These are phyloP conservation scores for Podila epicladia DNA, from an alignment of 192 early-diverging fungal genomes.

Conservation along the genomic window DNA sequence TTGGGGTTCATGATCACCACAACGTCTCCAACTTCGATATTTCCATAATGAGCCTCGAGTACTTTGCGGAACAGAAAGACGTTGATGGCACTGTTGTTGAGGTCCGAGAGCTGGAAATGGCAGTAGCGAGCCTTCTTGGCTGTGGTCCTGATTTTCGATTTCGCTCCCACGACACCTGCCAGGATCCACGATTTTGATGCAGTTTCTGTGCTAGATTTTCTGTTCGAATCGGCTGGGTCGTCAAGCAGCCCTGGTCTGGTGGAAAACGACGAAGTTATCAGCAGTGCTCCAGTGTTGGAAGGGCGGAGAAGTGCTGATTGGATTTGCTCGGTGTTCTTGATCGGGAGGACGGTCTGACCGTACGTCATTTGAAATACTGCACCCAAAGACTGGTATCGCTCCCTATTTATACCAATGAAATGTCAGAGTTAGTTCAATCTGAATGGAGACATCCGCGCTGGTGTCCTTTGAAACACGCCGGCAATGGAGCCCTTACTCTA, in stretches of 20 bases:
- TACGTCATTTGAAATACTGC: background rate
- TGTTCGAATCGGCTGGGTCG: background rate
- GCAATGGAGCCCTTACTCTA: conserved; percentile 14
- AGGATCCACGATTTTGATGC: conserved; percentile 15
- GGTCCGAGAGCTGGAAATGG: conserved; percentile 36
- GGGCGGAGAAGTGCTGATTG: background rate
- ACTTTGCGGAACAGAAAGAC: conserved; percentile 40
- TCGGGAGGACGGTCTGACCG: background rate
- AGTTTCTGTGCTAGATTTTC: background rate
- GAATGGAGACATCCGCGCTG: background rate
- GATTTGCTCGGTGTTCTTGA: background rate
- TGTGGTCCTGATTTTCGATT: conserved; percentile 23
- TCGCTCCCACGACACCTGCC: conserved; percentile 39
- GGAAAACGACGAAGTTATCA: background rate
- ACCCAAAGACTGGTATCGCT: background rate
- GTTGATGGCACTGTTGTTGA: conserved; percentile 14
- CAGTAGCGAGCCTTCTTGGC: conserved; percentile 22
- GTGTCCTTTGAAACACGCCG: too few relatives aligned
- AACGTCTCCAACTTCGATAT: conserved; percentile 23
- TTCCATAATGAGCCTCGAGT: conserved; percentile 18
- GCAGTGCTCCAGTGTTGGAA: conserved; percentile 2
- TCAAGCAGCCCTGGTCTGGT: background rate
- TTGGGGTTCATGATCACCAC: conserved; percentile 37
- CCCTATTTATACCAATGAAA: background rate
- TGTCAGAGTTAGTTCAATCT: background rate